Evolutionary conservation across 2,329 filamentous ascomycete species (phyloP).

Genomic region (Penicillium sp.): DNA sequence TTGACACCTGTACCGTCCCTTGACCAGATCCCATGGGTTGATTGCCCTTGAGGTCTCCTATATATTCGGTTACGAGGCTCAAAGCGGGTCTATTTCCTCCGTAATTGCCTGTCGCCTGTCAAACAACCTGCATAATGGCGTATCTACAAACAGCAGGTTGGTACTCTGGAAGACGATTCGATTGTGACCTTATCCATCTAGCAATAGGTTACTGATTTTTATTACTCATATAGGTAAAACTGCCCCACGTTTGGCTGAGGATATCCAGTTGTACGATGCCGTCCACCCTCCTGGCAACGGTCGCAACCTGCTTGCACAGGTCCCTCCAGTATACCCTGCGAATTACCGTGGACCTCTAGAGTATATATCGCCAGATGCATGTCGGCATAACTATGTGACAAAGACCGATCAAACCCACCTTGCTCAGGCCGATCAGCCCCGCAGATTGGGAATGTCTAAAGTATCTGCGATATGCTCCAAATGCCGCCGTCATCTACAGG

Average conservation of each 20-base stretch:
- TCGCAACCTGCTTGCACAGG: constrained; percentile 59
- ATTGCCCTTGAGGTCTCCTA: background rate
- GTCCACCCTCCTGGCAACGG: constrained; percentile 44
- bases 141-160: constrained; percentile 35
- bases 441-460: constrained; percentile 52
- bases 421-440: constrained; percentile 41
- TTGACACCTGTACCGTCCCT: background rate
- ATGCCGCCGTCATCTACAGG: constrained; percentile 63
- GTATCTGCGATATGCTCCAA: constrained; percentile 61
- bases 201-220: constrained; percentile 3
- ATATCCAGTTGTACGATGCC: constrained; percentile 47
- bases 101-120: background rate
- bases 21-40: constrained; percentile 2
- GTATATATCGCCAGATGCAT: constrained; percentile 47
- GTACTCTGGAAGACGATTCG: constrained; percentile 6
- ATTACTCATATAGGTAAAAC: constrained; percentile 49
- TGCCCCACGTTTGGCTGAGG: constrained; percentile 49
- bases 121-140: constrained; percentile 24
- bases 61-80: background rate
- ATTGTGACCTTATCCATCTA: background rate
- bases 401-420: constrained; percentile 58
- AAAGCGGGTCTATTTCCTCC: background rate
- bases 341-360: constrained; percentile 35
- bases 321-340: constrained; percentile 53
- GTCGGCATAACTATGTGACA: constrained; percentile 59